Base-by-base conservation (phyloP, 176 grass and related monocot species). In the Calamus simplicifolius region DNA sequence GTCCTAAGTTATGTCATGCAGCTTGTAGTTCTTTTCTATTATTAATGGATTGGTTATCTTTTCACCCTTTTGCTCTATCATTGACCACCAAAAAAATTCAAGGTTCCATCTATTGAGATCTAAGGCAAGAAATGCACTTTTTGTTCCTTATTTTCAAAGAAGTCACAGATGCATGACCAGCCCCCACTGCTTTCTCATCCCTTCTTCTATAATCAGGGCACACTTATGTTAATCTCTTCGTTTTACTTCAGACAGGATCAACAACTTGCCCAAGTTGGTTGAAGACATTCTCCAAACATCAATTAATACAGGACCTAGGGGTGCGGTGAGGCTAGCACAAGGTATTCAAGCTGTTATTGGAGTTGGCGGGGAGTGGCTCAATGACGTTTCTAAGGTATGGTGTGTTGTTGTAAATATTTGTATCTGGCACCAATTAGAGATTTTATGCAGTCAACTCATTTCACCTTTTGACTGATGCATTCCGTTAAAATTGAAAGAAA, bases 241-340 rank as follows among this genome's bases (percentile, higher is more conserved):
- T 26, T 67, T 48, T 26, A 61, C 18, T 68, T 43, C 82, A 96
- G 86, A 90, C 68, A 82, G 91, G 51, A 74, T 83, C 70, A 76
- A 72, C 1, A 81, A 96, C 55, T 62, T 96, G 57, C 86, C 91
- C 6, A 96, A 87, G 57, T 76, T 96, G 57, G 64, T 96, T 1
- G 91, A 96, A 67, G 91, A 96, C 76, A 89, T 96, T 60, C 64
- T 96, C 54, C 86, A 87, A 63, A 90, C 86, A 3, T 90, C 91
- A 16, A 81, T 96, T 69, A 96, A 65, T 57, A 96, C 91, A 17
- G 91, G 91, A 4, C 91, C 91, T 58, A 84, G 91, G 35, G 91
- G 91, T 66, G 83, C 77, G 52, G 48, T 87, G 30, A 90, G 91
- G 52, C 68, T 96, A 57, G 86, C 71, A 2, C 91, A 96, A 80